A percentile compares a stretch with the other conserved stretches of the same genome.
Conservation (phyloP, 352 stramenopile species). For the Phytophthora multivora region DNA sequence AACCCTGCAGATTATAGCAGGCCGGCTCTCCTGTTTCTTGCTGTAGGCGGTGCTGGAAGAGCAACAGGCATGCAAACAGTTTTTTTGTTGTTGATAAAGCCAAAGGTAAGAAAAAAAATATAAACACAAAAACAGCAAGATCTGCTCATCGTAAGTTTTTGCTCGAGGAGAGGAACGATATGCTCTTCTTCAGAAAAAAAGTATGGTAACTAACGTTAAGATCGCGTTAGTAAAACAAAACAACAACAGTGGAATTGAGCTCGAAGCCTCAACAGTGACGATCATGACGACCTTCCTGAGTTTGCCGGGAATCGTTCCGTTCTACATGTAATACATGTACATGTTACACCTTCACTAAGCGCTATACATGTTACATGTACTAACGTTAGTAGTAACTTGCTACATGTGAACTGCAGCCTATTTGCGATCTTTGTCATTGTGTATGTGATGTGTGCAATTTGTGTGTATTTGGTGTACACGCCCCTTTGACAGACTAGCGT, state of each 20-base stretch:
- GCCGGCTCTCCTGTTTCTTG: conserved; percentile 13
- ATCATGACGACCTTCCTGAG: conserved; percentile 16
- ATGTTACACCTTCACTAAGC: too few species aligned
- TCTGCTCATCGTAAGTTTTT: neutral
- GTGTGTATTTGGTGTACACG: conserved; percentile 15
- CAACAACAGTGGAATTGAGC: neutral
- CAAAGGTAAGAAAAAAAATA: conserved; percentile 7
- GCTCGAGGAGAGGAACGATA: too few species aligned
- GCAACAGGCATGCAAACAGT: conserved; percentile 14
- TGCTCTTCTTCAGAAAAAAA: too few species aligned
- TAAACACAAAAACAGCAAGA: conserved; percentile 4
- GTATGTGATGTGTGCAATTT: neutral
- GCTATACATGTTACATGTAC: neutral
- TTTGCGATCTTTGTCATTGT: neutral
- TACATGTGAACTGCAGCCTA: too few species aligned
- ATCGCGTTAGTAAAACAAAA: too few species aligned
- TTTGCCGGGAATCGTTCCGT: neutral
- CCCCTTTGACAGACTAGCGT: conserved; percentile 7
- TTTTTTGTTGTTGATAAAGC: conserved; percentile 22
- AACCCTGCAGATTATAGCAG: neutral
- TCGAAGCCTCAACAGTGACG: conserved; percentile 2
- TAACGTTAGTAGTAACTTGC: too few species aligned
- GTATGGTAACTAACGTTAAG: neutral
- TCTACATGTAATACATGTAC: neutral
- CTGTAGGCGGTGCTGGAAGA: conserved; percentile 8